phyloP scores from a whole-genome alignment of 2,329 filamentous ascomycete genomes.

The Ambrosiella xylebori region DNA sequence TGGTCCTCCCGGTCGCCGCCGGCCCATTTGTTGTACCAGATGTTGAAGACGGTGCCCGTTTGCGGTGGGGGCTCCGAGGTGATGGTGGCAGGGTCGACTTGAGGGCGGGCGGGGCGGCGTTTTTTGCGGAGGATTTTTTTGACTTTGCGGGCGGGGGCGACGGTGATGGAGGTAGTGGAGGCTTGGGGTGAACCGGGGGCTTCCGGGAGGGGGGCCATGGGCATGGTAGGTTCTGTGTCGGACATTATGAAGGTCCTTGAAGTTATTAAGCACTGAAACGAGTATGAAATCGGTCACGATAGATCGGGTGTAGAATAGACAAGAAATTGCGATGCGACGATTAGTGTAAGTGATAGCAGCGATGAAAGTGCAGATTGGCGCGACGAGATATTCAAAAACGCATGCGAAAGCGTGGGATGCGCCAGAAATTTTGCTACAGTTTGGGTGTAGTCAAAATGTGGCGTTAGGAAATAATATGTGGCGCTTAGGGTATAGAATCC shows the following conservation, averaged over 20 bases:
- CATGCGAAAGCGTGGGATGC: not conserved
- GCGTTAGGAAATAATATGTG: not conserved
- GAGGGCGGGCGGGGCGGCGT: slow-evolving; percentile 71
- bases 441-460: not conserved
- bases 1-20: slow-evolving; percentile 91
- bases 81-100: slow-evolving; percentile 72
- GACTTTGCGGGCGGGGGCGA: slow-evolving; percentile 37
- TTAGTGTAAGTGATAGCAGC: not conserved
- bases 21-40: slow-evolving; percentile 98
- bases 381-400: not conserved
- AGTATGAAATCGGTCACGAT: too few relatives aligned
- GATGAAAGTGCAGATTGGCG: not conserved
- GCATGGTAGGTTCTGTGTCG: not conserved
- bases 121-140: slow-evolving; percentile 87
- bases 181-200: slow-evolving; percentile 17
- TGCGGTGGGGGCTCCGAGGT: slow-evolving; percentile 76
- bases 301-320: too few relatives aligned
- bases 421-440: slow-evolving; percentile 1
- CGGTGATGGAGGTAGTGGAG: slow-evolving; percentile 17
- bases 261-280: not conserved
- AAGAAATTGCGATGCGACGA: not conserved
- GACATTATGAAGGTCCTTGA: slow-evolving; percentile 1
- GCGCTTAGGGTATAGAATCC: not conserved
- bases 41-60: slow-evolving; percentile 91
- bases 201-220: not conserved